Conservation (phyloP, 441 rosid species). For the Capsella rubella region DNA sequence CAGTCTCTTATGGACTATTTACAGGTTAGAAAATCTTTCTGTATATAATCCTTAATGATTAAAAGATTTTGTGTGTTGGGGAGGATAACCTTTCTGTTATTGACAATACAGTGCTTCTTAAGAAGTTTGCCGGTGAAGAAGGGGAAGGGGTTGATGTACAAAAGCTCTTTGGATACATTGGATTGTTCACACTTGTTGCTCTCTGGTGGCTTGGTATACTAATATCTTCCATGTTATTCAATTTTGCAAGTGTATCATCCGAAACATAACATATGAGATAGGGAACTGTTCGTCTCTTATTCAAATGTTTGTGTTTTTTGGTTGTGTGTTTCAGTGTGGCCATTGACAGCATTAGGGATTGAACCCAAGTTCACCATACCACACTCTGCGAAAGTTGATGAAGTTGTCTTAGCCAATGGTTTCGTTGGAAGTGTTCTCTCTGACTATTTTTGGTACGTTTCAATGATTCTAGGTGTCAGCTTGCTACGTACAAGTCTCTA, state of each 20-base stretch:
- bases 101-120: constrained; percentile 84
- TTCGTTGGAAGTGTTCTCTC: constrained; percentile 96
- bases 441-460: constrained; percentile 83
- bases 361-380: constrained; percentile 97
- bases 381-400: constrained; percentile 87
- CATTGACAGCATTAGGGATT: constrained; percentile 91
- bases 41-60: constrained; percentile 4
- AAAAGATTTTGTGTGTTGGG: background rate
- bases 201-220: constrained; percentile 99
- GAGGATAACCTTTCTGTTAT: constrained; percentile 31
- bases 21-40: constrained; percentile 61
- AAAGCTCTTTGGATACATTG: constrained; percentile 95
- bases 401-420: constrained; percentile 95
- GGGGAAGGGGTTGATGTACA: constrained; percentile 94
- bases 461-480: background rate
- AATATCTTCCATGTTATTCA: constrained; percentile 27
- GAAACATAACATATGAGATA: background rate
- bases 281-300: background rate
- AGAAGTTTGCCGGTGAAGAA: constrained; percentile 95
- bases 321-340: constrained; percentile 73
- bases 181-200: constrained; percentile 93
- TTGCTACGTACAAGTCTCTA: constrained; percentile 12
- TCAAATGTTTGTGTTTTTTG: background rate
- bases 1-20: constrained; percentile 90
- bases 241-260: background rate